Evolutionary conservation across 1,284 basidiomycete genomes (phyloP), one percentile per base, ranked within the genome.

Genomic region (Ganoderma lingzhi): DNA sequence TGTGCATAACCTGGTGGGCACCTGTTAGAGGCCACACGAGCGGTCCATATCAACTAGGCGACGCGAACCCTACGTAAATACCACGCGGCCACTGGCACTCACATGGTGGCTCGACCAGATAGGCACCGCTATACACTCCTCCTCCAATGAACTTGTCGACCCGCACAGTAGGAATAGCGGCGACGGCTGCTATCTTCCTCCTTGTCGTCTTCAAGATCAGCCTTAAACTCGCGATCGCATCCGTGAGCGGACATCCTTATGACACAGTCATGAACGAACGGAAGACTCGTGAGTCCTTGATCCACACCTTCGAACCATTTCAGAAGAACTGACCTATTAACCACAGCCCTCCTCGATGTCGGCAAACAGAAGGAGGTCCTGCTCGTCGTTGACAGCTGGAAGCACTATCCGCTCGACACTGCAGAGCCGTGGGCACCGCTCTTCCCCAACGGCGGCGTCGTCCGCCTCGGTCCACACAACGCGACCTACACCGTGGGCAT

Each of bases 401-500:
- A 63, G 15, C 72, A 70, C n/a, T 73, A 72, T 63, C 61, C 63
- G 12, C 63, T 71, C 4, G 15, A 67, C 61, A 65, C 66, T 0
- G 53, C 60, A 0, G 56, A 66, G 19, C 62, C 70, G n/a, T 75
- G 64, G 69, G 66, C 66, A 1, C 65, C 64, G 12, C 72, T 75
- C 48, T 62, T 72, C 37, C 70, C 74, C 15, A 69, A 56, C 10
- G 69, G 70, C 19, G 74, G 74, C 51, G 39, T 72, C n/a, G 56
- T 75, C 30, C 66, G 73, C 51, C 62, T 72, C 48, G 64, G 65
- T 15, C 45, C 44, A 0, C 37, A 51, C 5, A 66, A 45, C 45
- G 63, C 65, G 15, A 69, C 70, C 6, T 72, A 72, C 67, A 74
- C 71, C 10, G 71, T 76, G 45, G 63, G 70, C 17, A 68, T 76